Base-by-base conservation (phyloP, 768 basidiomycete species). In the Russula dissimulans region DNA sequence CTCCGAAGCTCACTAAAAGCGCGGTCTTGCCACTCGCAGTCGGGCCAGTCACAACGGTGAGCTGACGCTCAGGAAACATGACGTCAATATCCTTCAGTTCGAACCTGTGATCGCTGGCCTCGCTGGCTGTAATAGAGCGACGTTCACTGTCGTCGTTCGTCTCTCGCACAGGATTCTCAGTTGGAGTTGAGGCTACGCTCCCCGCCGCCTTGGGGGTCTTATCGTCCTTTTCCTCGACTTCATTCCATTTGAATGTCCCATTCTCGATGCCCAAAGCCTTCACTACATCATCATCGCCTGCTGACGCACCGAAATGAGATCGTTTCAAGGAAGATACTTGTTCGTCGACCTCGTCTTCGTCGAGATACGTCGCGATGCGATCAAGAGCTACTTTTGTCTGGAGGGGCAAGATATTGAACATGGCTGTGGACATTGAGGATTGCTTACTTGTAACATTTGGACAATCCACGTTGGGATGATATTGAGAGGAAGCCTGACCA, bases 1-100 rank as follows among this genome's bases (percentile, higher is more conserved):
- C 22, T 29, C 29, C 11, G 11, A 50, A 15, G 71, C 81, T 41
- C 65, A 85, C 85, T 55, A 92, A 76, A 2, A 91, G 71, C 0
- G 90, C 89, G 0, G 86, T 89, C 74, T 94, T 94, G 1, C 91
- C 91, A 44, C 83, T 83, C 5, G 89, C 91, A 5, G 89, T 91
- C 0, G 89, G 87, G 1, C 87, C 87, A 22, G 85, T 86, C 55
- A 93, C 76, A 7, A 93, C 72, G 0, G 87, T 82, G 17, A 94
- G 72, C 69, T 83, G 69, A 10, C 86, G 83, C 39, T 85, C 78
- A 0, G 91, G 90, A 74, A 94, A 93, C 48, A 75, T 68, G 36
- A 94, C 74, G 34, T 76, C 75, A 39, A 92, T 74, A 68, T 92
- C 85, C 54, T 71, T 71, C 39, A 94, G 73, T 69, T 87, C 84